Conservation (phyloP, 164 flowering plant species). For the Nelumbo lutea region DNA sequence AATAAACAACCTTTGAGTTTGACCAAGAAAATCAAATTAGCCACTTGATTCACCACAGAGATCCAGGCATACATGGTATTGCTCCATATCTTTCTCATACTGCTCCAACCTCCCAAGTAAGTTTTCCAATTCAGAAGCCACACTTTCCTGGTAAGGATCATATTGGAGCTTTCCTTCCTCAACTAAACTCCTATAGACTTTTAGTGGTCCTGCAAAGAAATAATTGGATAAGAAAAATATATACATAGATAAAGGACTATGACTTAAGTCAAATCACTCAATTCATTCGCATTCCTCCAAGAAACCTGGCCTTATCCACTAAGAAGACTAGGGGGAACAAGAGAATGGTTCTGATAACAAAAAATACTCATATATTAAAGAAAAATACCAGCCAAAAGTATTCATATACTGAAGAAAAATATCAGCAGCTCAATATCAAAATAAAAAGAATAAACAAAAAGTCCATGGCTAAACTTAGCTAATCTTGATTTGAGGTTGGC, state of each 20-base stretch:
- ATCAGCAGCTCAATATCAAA: too few relatives aligned
- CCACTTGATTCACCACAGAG: slow-evolving; percentile 1
- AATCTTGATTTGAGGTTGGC: too few relatives aligned
- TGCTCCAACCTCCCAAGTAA: slow-evolving; percentile 70
- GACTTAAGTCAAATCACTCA: neutral
- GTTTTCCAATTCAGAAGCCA: slow-evolving; percentile 66
- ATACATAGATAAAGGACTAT: too few relatives aligned
- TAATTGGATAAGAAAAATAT: neutral
- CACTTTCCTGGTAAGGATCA: slow-evolving; percentile 79
- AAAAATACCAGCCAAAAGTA: too few relatives aligned
- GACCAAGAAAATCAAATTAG: neutral
- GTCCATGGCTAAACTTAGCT: too few relatives aligned
- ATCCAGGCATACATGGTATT: slow-evolving; percentile 54
- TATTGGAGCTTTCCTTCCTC: slow-evolving; percentile 68
- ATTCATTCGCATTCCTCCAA: neutral
- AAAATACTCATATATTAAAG: neutral
- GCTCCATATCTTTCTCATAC: slow-evolving; percentile 86
- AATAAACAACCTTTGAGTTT: neutral
- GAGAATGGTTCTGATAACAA: neutral
- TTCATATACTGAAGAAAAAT: too few relatives aligned
- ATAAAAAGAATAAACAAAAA: too few relatives aligned
- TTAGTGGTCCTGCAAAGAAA: slow-evolving; percentile 49
- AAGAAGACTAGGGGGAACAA: neutral
- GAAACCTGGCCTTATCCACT: neutral
- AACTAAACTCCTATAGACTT: slow-evolving; percentile 53